Conservation (phyloP, 108 stramenopile species). For the Epithemia pelagica region DNA sequence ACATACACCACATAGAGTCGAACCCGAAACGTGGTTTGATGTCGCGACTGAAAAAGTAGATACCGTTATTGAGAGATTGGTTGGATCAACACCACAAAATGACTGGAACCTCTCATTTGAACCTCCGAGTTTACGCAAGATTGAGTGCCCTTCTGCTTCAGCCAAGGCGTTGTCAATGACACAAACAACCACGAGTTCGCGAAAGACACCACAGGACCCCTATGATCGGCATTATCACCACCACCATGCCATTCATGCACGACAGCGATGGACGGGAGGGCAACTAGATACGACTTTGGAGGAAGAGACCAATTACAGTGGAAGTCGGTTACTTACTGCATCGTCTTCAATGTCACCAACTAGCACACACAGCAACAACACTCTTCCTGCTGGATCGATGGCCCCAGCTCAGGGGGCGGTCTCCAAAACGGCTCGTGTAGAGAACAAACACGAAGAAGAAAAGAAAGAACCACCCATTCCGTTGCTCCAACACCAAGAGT, state of each 20-base stretch:
- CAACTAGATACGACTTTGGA: not conserved
- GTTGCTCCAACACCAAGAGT: not conserved
- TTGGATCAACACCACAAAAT: constrained; percentile 2
- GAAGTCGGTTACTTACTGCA: not conserved
- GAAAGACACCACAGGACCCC: not conserved
- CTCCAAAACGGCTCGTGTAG: not conserved
- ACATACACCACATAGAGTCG: not conserved
- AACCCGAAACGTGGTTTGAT: constrained; percentile 7
- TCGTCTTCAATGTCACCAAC: not conserved
- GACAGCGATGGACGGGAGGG: not conserved
- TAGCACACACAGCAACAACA: not conserved
- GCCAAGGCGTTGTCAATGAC: not conserved
- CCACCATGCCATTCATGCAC: not conserved
- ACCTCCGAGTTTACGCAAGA: not conserved
- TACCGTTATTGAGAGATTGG: not conserved
- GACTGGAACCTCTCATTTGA: constrained; percentile 1
- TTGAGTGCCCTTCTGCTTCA: not conserved
- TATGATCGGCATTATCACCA: not conserved
- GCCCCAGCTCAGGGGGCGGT: no score
- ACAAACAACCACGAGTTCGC: not conserved
- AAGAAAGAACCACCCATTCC: not conserved
- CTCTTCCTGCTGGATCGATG: no score
- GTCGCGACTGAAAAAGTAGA: constrained; percentile 5
- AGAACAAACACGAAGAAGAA: not conserved
- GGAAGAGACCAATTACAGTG: not conserved